Conservation (phyloP, 306 rosid genomes). For the Rosa chinensis region DNA sequence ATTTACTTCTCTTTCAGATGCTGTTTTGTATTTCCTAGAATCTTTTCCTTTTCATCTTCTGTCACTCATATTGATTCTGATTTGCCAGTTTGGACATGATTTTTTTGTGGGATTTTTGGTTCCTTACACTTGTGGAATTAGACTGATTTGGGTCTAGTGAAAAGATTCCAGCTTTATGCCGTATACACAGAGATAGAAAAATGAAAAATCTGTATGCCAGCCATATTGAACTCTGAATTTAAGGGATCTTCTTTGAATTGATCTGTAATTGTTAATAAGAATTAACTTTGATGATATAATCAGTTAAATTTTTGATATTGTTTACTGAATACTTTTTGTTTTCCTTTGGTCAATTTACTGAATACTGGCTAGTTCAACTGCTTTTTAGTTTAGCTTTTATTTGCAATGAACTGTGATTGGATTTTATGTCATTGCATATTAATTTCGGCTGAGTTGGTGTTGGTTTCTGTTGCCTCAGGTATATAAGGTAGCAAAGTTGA, state of each 20-base stretch:
- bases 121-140: neutral
- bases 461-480: conserved; percentile 29
- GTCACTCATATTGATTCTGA: neutral
- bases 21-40: neutral
- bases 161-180: conserved; percentile 2
- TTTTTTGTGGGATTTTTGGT: conserved; percentile 14
- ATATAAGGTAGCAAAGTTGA: conserved; percentile 9
- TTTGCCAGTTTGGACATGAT: conserved; percentile 1
- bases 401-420: conserved; percentile 10
- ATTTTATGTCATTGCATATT: conserved; percentile 7
- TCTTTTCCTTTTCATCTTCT: conserved; percentile 7
- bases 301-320: neutral
- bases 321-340: neutral
- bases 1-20: neutral
- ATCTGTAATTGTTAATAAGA: neutral
- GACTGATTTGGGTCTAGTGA: neutral
- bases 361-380: neutral
- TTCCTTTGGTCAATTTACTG: neutral
- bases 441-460: conserved; percentile 30
- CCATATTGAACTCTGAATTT: conserved; percentile 9
- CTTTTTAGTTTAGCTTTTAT: neutral
- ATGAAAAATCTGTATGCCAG: neutral
- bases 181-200: neutral
- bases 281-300: neutral
- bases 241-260: conserved; percentile 14